These are phyloP conservation scores for Suillus sp. DNA, from an alignment of 768 basidiomycete genomes.

Conservation along the genomic window DNA sequence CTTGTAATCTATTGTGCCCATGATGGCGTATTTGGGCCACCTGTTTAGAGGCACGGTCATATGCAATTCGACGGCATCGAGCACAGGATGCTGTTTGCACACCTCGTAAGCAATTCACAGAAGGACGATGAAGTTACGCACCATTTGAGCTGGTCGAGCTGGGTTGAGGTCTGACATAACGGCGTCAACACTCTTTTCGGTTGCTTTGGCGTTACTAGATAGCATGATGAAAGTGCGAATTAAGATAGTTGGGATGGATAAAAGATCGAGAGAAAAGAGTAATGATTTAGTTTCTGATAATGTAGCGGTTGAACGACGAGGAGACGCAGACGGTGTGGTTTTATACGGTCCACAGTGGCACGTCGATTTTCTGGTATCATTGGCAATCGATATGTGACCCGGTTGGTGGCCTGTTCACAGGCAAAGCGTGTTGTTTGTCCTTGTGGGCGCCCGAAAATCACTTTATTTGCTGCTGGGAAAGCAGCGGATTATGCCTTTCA, in stretches of 20 bases:
- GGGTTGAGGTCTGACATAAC: conserved; percentile 4
- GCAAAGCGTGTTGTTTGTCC: conserved; percentile 48
- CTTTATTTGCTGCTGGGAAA: conserved; percentile 36
- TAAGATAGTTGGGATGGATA: conserved; percentile 9
- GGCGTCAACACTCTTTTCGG: background rate
- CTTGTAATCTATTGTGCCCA: conserved; percentile 6
- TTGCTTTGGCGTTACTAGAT: background rate
- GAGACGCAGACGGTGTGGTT: conserved; percentile 14
- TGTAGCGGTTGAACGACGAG: conserved; percentile 6
- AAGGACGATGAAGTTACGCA: background rate
- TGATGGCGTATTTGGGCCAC: conserved; percentile 5
- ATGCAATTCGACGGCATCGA: conserved; percentile 7
- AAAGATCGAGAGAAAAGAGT: conserved; percentile 2
- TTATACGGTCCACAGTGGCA: conserved; percentile 36
- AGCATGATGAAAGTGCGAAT: background rate
- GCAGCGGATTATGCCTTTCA: conserved; percentile 14
- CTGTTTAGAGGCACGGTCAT: background rate
- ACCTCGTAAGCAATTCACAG: background rate
- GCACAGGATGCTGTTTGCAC: conserved; percentile 2
- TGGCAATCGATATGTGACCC: conserved; percentile 34
- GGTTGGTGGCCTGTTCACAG: conserved; percentile 17
- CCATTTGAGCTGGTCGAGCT: background rate
- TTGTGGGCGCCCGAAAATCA: conserved; percentile 41
- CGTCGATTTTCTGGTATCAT: conserved; percentile 29
- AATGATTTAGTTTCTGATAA: conserved; percentile 2